These are phyloP conservation scores for Leccinum pachyderme DNA, from an alignment of 1,284 basidiomycete species.

Conservation along the genomic window DNA sequence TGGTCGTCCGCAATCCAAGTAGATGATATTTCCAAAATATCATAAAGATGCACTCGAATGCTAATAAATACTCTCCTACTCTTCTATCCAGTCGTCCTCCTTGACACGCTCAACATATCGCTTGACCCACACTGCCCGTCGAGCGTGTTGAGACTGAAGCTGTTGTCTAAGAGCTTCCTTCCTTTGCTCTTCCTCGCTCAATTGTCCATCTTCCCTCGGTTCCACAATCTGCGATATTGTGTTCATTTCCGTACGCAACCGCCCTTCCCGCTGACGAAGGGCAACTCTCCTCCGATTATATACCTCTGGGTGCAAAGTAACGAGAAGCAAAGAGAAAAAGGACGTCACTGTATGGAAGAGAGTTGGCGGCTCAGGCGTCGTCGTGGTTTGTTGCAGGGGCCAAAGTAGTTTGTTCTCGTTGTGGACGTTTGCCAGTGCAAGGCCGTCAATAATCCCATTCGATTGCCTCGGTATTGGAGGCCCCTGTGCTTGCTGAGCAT, in stretches of 20 bases:
- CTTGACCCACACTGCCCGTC: slow-evolving; percentile 60
- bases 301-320: slow-evolving; percentile 70
- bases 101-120: slow-evolving; percentile 65
- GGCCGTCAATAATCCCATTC: slow-evolving; percentile 44
- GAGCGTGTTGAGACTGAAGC: slow-evolving; percentile 46
- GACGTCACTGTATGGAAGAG: slow-evolving; percentile 49
- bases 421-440: slow-evolving; percentile 58
- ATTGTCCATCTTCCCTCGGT: slow-evolving; percentile 36
- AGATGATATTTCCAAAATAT: slow-evolving; percentile 3
- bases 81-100: slow-evolving; percentile 68
- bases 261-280: slow-evolving; percentile 63
- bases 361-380: slow-evolving; percentile 39
- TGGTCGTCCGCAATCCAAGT: slow-evolving; percentile 3
- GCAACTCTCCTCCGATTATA: slow-evolving; percentile 67
- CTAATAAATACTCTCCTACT: slow-evolving; percentile 31
- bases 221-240: slow-evolving; percentile 40
- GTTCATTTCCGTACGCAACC: slow-evolving; percentile 64
- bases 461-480: slow-evolving; percentile 30
- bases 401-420: slow-evolving; percentile 53
- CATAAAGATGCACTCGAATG: slow-evolving; percentile 11
- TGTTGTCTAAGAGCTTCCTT: slow-evolving; percentile 36
- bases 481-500: slow-evolving; percentile 23
- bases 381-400: slow-evolving; percentile 35
- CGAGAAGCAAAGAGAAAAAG: slow-evolving; percentile 57
- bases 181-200: slow-evolving; percentile 32